Conservation (phyloP, 202 grass and related monocot species). For the Eragrostis tef region DNA sequence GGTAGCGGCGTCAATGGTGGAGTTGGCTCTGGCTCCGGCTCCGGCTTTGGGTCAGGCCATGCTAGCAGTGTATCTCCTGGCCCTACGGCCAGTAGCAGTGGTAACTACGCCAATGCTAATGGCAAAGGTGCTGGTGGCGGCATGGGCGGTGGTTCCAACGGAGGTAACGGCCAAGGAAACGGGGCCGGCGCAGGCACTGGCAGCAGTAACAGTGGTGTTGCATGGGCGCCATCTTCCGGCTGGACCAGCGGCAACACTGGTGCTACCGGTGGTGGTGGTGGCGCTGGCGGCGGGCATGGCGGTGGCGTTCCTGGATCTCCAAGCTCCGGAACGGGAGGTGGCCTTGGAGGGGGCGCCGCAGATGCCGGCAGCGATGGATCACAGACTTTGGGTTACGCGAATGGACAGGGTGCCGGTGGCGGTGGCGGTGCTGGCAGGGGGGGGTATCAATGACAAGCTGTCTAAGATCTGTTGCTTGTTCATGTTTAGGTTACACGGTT, state of each 20-base stretch:
- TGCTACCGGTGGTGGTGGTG: background rate
- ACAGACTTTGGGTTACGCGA: background rate
- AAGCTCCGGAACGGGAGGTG: background rate
- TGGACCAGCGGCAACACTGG: background rate
- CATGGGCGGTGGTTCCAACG: background rate
- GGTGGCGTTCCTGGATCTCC: background rate
- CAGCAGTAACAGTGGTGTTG: background rate
- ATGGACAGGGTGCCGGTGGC: background rate
- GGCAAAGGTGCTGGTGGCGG: background rate
- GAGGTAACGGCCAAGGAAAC: background rate
- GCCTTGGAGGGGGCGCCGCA: background rate
- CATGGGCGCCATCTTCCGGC: background rate
- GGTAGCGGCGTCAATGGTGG: background rate
- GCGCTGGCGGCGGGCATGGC: background rate
- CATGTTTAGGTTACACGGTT: background rate
- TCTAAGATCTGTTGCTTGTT: background rate
- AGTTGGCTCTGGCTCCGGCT: background rate
- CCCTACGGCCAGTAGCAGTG: background rate
- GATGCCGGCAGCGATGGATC: background rate
- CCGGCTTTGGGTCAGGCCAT: background rate
- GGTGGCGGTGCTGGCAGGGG: background rate
- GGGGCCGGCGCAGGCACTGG: background rate
- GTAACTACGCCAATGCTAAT: conserved; percentile 1
- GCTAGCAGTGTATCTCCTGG: background rate
- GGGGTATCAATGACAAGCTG: background rate